These are phyloP conservation scores for Globisporangium camurandrum DNA, from an alignment of 352 stramenopile genomes.

Conservation along the genomic window DNA sequence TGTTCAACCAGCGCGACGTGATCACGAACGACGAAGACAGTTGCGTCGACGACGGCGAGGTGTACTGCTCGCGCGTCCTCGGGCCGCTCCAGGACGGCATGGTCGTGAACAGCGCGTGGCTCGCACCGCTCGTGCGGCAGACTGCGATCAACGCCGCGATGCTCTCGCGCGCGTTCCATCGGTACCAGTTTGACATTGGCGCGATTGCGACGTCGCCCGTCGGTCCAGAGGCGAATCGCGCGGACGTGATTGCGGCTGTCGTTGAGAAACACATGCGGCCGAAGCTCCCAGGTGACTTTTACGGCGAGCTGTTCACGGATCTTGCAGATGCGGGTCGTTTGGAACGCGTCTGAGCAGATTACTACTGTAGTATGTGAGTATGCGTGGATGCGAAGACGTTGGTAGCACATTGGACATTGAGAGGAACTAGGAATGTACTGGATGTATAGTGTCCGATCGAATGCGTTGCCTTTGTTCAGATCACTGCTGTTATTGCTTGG, in stretches of 20 bases:
- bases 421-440: no score
- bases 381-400: no score
- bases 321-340: conserved; percentile 16
- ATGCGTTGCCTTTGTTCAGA: no score
- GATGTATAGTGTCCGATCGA: no score
- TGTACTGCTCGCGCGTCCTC: conserved; percentile 75
- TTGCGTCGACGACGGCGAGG: conserved; percentile 72
- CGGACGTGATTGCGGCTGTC: conserved; percentile 60
- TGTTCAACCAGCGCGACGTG: conserved; percentile 67
- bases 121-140: conserved; percentile 72
- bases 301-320: conserved; percentile 70
- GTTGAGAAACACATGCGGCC: conserved; percentile 77
- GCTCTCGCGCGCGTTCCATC: conserved; percentile 60
- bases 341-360: not conserved
- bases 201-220: conserved; percentile 51
- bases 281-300: conserved; percentile 82
- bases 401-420: no score
- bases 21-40: conserved; percentile 70
- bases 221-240: conserved; percentile 62
- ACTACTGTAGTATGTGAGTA: no score
- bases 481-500: no score
- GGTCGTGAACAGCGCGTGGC: conserved; percentile 76
- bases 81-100: conserved; percentile 79
- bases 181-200: conserved; percentile 71
- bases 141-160: conserved; percentile 77